A percentile compares a stretch with the other conserved stretches of the same genome.
Evolutionary conservation across 768 basidiomycete species (phyloP).

Genomic region (Glaciozyma antarctica): DNA sequence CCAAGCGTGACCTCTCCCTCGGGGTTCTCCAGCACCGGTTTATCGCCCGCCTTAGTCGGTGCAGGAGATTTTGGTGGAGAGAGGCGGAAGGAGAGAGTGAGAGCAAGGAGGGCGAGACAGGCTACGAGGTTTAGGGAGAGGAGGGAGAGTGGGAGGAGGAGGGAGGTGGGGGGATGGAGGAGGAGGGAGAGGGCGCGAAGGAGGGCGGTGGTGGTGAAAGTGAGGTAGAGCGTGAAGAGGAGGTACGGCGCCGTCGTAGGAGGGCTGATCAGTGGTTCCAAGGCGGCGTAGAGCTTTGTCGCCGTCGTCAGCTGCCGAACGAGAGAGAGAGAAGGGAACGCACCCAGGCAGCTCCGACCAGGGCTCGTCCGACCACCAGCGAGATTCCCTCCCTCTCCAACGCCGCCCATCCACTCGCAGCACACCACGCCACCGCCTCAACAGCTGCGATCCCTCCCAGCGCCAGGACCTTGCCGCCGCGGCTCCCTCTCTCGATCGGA

Average conservation of each 20-base stretch:
- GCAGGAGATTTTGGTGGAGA: neutral
- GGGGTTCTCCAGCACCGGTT: neutral
- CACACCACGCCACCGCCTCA: neutral
- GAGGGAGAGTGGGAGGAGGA: neutral
- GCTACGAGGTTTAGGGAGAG: conserved; percentile 56
- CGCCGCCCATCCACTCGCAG: neutral
- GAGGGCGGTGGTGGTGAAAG: conserved; percentile 5
- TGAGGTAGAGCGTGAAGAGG: conserved; percentile 17
- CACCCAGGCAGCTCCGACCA: neutral
- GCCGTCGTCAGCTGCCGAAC: neutral
- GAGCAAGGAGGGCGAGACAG: conserved; percentile 52
- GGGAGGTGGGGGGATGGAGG: conserved; percentile 1
- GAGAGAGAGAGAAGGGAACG: neutral
- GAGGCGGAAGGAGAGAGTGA: neutral
- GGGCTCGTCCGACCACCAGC: too few species aligned
- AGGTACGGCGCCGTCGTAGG: conserved; percentile 2
- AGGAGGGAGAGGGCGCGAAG: conserved; percentile 3
- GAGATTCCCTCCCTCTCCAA: neutral
- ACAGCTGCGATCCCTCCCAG: neutral
- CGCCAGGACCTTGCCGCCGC: neutral
- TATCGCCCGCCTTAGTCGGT: neutral
- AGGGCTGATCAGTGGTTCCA: neutral
- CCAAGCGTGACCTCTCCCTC: conserved; percentile 7
- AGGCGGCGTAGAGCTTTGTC: neutral
- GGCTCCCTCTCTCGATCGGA: neutral